Evolutionary conservation across 2,329 filamentous ascomycete genomes (phyloP).

Genomic region (Dothiorella sarmentorum): DNA sequence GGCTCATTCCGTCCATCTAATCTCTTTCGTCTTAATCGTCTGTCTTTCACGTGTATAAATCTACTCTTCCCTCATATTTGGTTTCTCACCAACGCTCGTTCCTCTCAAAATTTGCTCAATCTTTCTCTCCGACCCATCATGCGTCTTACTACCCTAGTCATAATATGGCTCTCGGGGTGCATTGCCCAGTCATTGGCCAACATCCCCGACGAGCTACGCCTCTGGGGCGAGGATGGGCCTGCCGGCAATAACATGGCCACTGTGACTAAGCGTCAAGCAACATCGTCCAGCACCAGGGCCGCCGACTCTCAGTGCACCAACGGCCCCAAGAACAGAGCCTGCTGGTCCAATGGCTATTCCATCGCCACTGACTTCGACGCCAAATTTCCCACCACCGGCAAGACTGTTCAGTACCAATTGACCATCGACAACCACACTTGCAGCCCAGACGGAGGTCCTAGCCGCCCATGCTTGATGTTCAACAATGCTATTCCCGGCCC

Average conservation of each 20-base stretch:
- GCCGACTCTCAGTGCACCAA: conserved; percentile 35
- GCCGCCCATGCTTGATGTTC: conserved; percentile 31
- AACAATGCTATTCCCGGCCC: conserved; percentile 63
- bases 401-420: conserved; percentile 34
- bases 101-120: neutral
- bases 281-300: conserved; percentile 17
- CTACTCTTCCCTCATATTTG: too few species aligned
- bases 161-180: conserved; percentile 22
- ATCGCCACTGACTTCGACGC: conserved; percentile 46
- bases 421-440: conserved; percentile 42
- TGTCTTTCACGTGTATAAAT: too few species aligned
- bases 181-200: neutral
- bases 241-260: conserved; percentile 19
- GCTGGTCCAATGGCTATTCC: conserved; percentile 44
- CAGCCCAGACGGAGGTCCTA: conserved; percentile 38
- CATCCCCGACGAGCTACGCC: conserved; percentile 23
- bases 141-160: conserved; percentile 22
- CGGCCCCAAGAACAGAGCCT: conserved; percentile 35
- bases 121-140: conserved; percentile 18
- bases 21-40: neutral
- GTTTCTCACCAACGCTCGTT: neutral
- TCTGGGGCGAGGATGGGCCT: conserved; percentile 25
- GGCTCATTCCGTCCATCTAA: neutral
- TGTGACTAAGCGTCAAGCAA: neutral
- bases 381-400: conserved; percentile 37